Evolutionary conservation across 352 stramenopile species (phyloP), one percentile per base, ranked within the genome.

Genomic region (Phytophthora sansomeana): DNA sequence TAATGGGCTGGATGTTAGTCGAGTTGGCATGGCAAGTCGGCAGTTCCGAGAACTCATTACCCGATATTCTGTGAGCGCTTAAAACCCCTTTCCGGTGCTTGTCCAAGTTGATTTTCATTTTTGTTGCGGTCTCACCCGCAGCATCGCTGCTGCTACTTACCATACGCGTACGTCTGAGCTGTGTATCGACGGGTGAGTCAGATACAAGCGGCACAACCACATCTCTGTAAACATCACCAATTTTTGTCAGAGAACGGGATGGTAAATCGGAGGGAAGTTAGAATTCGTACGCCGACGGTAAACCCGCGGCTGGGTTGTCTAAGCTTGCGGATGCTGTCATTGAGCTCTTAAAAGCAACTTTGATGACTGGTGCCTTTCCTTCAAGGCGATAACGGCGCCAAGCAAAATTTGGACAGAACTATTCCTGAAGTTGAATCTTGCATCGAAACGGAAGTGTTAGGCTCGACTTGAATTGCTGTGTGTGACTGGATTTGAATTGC

Each of bases 31-130:
- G 13, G n/a, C 6, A 26, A 28, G n/a, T 5, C 6, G 26, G 38
- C 14, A 7, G 28, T 26, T n/a, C 39, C n/a, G 16, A 26, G 5
- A 9, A 26, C 24, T 44, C 5, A 21, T 59, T 66, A 81, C 74
- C 44, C 39, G 69, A 66, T 17, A 72, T 49, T 35, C 48, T 33
- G 33, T 63, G 36, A 4, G 71, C 59, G n/a, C 58, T 75, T 43
- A 75, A 46, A 28, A 62, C 44, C 6, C 54, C 63, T 26, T 74
- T 59, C 6, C 50, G 66, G 2, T 30, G 26, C 9, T 49, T 69
- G 17, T 61, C 66, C 19, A 74, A 14, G 17, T 66, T 59, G 21
- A 74, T 74, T 13, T 49, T 41, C 49, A 74, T 41, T 39, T 66
- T 69, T 5, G 66, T 64, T 10, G 50, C 51, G n/a, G 38, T 55